Evolutionary conservation across 2,329 filamentous ascomycete genomes (phyloP).

Genomic region (Shiraia bambusicola): DNA sequence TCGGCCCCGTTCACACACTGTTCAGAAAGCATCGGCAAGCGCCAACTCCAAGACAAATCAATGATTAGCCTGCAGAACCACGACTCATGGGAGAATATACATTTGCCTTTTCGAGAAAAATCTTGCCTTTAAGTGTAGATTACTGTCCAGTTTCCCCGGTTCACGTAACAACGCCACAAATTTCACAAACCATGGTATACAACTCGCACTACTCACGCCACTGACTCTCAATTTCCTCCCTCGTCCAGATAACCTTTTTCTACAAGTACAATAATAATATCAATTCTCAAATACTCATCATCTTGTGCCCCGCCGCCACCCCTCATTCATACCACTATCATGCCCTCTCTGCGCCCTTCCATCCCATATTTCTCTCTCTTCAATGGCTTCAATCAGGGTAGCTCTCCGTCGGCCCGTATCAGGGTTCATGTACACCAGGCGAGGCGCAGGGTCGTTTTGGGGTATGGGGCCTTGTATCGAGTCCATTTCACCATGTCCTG

Average conservation of each 20-base stretch:
- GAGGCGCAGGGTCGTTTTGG: conserved; percentile 1
- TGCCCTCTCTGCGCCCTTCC: conserved; percentile 1
- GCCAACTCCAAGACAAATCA: no score
- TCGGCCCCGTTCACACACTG: no score
- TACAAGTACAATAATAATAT: no score
- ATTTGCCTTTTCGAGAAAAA: background rate
- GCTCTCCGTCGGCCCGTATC: background rate
- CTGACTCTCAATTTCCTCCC: no score
- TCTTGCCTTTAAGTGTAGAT: background rate
- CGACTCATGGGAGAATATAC: background rate
- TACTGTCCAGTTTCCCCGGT: conserved; percentile 4
- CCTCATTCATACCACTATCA: no score
- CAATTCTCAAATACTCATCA: no score
- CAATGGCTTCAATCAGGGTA: conserved; percentile 7
- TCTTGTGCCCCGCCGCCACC: no score
- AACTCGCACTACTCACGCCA: background rate
- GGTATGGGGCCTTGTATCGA: conserved; percentile 1
- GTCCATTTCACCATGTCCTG: background rate
- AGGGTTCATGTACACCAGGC: background rate
- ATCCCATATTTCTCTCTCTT: conserved; percentile 3
- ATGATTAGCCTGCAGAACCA: no score
- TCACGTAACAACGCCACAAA: background rate
- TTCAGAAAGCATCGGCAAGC: no score
- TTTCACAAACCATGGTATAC: conserved; percentile 4
- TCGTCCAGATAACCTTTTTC: no score